phyloP scores from a whole-genome alignment of 106 monocot species.

The Narthecium ossifragum region DNA sequence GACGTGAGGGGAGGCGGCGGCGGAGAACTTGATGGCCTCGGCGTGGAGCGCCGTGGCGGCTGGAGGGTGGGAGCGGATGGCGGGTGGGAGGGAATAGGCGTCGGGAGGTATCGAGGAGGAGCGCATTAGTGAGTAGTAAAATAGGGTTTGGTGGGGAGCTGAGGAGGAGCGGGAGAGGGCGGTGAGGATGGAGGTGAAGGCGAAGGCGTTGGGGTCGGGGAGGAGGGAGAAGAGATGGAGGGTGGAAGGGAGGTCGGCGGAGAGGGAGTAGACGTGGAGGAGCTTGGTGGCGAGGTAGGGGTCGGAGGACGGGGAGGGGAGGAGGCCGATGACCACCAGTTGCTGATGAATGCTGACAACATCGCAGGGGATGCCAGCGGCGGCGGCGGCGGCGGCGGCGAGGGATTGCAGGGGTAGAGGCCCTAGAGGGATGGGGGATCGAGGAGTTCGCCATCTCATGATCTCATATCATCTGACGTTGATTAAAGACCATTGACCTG shows the following conservation, averaged over 20 bases:
- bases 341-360: no score
- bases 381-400: no score
- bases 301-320: constrained; percentile 14
- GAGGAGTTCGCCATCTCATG: no score
- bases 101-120: constrained; percentile 20
- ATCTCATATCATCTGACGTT: no score
- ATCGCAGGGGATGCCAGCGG: no score
- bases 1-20: constrained; percentile 4
- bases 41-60: constrained; percentile 13
- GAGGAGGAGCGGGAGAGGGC: constrained; percentile 1
- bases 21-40: constrained; percentile 16
- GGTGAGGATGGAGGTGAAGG: constrained; percentile 14
- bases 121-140: no score
- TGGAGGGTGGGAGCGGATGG: constrained; percentile 5
- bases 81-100: constrained; percentile 21
- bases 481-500: no score
- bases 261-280: constrained; percentile 25
- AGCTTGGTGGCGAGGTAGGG: constrained; percentile 26
- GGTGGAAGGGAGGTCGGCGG: constrained; percentile 12
- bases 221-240: constrained; percentile 19
- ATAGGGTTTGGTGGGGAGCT: no score
- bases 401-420: no score
- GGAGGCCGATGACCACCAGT: not conserved
- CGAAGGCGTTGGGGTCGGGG: constrained; percentile 11
- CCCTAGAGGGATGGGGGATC: no score